These are phyloP conservation scores for Fagopyrum homotropicum DNA, from an alignment of 148 eudicot species.

Conservation along the genomic window DNA sequence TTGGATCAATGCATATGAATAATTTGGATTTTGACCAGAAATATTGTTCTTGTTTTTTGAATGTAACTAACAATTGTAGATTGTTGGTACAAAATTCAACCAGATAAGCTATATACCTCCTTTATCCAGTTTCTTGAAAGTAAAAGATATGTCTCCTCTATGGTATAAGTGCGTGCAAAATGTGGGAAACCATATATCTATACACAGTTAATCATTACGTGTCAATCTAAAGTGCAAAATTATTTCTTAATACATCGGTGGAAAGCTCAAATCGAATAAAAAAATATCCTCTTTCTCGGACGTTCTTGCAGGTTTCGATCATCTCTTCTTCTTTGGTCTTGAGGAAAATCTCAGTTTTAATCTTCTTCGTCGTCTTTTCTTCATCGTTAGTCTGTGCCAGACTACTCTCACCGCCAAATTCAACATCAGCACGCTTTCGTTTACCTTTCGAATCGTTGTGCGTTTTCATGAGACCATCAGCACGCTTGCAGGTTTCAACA, in stretches of 20 bases:
- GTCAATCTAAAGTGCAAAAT: neutral
- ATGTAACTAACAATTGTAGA: no score
- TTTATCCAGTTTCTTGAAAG: no score
- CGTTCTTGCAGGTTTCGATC: neutral
- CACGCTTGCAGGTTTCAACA: no score
- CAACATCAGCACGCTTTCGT: neutral
- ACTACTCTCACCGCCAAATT: neutral
- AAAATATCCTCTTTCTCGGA: neutral
- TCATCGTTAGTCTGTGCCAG: neutral
- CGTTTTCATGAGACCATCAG: constrained; percentile 34
- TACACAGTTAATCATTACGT: neutral
- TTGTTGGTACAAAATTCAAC: no score
- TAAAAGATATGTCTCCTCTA: no score
- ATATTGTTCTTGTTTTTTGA: no score
- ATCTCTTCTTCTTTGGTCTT: neutral
- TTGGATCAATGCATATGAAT: no score
- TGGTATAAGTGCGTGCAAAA: neutral
- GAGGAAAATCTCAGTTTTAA: neutral
- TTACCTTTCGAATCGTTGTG: constrained; percentile 11
- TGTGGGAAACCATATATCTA: no score
- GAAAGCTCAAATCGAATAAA: neutral
- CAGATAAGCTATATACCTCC: no score
- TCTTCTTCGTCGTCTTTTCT: neutral
- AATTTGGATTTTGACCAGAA: no score
- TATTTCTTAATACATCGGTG: neutral